A percentile compares a stretch with the other conserved stretches of the same genome.
Conservation (phyloP, 148 eudicot species). For the Silene uniflora region DNA sequence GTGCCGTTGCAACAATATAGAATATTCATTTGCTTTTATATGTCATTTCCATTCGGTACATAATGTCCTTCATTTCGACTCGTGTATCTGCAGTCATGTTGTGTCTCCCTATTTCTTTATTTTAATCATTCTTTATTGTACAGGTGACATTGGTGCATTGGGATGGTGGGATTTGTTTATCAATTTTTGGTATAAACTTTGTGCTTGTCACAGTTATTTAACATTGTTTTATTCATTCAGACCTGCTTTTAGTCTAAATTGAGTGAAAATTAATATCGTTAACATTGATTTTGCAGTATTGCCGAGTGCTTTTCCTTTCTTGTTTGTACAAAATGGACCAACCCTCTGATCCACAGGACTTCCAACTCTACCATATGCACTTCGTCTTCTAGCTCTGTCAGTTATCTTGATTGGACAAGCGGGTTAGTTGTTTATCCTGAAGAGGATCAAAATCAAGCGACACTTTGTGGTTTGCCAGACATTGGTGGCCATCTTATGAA, state of each 20-base stretch:
- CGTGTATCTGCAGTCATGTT: slow-evolving; percentile 1
- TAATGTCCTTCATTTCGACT: not conserved
- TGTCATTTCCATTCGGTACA: not conserved
- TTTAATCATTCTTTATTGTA: slow-evolving; percentile 8
- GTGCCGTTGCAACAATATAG: not conserved
- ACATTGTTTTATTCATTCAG: too few species aligned
- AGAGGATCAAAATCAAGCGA: slow-evolving; percentile 48
- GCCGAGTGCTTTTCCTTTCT: slow-evolving; percentile 98
- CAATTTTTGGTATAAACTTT: slow-evolving; percentile 61
- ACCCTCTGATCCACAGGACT: slow-evolving; percentile 74
- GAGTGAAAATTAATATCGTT: not conserved
- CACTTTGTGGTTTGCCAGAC: slow-evolving; percentile 69
- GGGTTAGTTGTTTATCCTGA: slow-evolving; percentile 61
- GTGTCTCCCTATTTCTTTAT: slow-evolving; percentile 1
- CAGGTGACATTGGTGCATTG: slow-evolving; percentile 79
- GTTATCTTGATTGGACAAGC: slow-evolving; percentile 73
- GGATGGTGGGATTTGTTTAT: slow-evolving; percentile 97
- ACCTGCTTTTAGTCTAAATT: not conserved
- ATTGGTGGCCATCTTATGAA: slow-evolving; percentile 96
- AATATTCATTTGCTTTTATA: not conserved
- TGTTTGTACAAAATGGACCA: slow-evolving; percentile 97
- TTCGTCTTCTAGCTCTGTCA: slow-evolving; percentile 60
- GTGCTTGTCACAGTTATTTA: not conserved
- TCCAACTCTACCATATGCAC: slow-evolving; percentile 43
- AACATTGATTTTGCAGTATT: slow-evolving; percentile 45